Percentiles rank a stretch among this genome's conserved stretches.
Evolutionary conservation across 768 basidiomycete genomes (phyloP).

Genomic region (Ramaria rubella): DNA sequence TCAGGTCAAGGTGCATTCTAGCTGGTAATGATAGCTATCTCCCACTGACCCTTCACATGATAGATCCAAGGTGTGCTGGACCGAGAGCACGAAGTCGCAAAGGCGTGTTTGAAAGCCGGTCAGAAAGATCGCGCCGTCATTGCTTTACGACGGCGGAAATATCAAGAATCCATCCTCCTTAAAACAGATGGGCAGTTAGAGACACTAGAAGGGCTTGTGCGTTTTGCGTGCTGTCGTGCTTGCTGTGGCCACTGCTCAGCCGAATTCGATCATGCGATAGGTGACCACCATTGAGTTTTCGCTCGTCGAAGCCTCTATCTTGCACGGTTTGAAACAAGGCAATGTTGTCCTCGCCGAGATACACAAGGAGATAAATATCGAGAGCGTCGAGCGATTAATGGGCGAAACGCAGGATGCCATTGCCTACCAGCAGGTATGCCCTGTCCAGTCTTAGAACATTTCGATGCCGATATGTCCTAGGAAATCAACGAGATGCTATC

Average conservation of each 20-base stretch:
- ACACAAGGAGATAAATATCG: conserved; percentile 87
- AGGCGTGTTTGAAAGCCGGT: conserved; percentile 68
- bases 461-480: conserved; percentile 34
- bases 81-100: conserved; percentile 86
- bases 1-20: conserved; percentile 69
- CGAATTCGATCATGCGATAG: conserved; percentile 37
- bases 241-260: neutral
- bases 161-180: conserved; percentile 78
- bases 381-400: conserved; percentile 89
- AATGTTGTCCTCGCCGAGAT: conserved; percentile 91
- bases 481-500: conserved; percentile 87
- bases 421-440: conserved; percentile 77
- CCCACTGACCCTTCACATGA: neutral
- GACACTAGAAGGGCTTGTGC: conserved; percentile 80
- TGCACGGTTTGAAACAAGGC: conserved; percentile 90
- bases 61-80: conserved; percentile 85
- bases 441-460: conserved; percentile 8
- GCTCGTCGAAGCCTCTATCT: conserved; percentile 82
- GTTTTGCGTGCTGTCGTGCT: conserved; percentile 19
- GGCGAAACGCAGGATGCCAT: conserved; percentile 90
- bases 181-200: conserved; percentile 91
- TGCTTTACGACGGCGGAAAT: conserved; percentile 86
- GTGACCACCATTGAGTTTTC: conserved; percentile 97
- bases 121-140: conserved; percentile 83
- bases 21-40: conserved; percentile 9